phyloP scores from a whole-genome alignment of 1,139 yeast genomes.

The Yamadazyma siamensis region DNA sequence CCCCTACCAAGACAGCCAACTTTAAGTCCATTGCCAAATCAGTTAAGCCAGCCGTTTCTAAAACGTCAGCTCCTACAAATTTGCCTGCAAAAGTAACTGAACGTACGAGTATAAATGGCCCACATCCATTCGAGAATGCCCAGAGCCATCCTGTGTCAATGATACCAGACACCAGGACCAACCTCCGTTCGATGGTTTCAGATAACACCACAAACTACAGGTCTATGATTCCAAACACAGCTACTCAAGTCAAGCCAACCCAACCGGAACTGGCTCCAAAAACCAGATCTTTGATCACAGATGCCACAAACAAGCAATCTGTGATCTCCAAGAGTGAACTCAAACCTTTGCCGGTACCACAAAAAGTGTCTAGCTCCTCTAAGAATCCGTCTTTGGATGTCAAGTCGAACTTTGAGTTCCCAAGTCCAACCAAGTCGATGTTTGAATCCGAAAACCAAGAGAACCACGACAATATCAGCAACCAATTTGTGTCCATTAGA shows the following conservation, averaged over 20 bases:
- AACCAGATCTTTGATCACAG: neutral
- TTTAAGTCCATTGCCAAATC: neutral
- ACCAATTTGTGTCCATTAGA: constrained; percentile 5
- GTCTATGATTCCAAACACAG: too few species aligned
- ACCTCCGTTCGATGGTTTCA: too few species aligned
- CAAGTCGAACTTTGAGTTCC: constrained; percentile 16
- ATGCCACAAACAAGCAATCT: neutral
- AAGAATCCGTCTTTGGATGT: constrained; percentile 15
- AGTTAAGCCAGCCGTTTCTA: neutral
- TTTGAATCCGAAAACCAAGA: constrained; percentile 4
- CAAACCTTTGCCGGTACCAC: neutral
- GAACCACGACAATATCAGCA: constrained; percentile 4
- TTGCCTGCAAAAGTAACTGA: neutral
- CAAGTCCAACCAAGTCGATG: constrained; percentile 6
- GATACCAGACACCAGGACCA: too few species aligned
- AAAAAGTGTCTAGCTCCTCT: neutral
- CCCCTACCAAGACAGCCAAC: neutral
- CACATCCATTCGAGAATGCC: too few species aligned
- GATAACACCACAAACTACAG: too few species aligned
- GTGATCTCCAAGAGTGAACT: neutral
- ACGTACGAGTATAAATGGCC: too few species aligned
- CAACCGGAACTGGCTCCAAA: constrained; percentile 1
- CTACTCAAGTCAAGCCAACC: neutral
- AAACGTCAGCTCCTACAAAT: neutral
- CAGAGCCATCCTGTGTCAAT: too few species aligned